Evolutionary conservation across 768 basidiomycete species (phyloP).

Genomic region (Amanita phalloides): DNA sequence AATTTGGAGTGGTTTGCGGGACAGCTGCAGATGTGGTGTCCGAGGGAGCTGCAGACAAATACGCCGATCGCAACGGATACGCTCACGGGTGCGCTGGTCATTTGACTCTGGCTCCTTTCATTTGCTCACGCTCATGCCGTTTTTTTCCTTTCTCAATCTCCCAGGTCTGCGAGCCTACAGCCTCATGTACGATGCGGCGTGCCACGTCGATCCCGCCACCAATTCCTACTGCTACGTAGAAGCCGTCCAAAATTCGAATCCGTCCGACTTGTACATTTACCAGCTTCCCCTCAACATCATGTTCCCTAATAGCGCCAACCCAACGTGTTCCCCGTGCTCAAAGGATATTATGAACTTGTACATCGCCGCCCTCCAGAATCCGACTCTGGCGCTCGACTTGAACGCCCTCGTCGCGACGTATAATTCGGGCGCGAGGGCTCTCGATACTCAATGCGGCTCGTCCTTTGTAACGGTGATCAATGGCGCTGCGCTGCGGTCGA

Average conservation of each 20-base stretch:
- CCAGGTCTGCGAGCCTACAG: constrained; percentile 53
- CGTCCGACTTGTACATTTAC: constrained; percentile 68
- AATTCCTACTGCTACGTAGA: constrained; percentile 68
- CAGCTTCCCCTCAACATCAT: constrained; percentile 47
- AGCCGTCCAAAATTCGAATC: constrained; percentile 43
- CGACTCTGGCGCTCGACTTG: constrained; percentile 10
- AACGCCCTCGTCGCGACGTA: constrained; percentile 5
- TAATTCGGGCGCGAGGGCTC: neutral
- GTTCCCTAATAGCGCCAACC: constrained; percentile 37
- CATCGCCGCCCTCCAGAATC: constrained; percentile 27
- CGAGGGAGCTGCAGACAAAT: constrained; percentile 37
- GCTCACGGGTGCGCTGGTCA: constrained; percentile 35
- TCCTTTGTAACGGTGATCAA: neutral
- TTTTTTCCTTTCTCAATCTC: neutral
- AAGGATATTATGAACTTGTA: constrained; percentile 48
- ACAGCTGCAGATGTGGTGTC: constrained; percentile 38
- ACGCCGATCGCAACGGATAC: constrained; percentile 45
- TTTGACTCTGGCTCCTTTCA: neutral
- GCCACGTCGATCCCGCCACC: constrained; percentile 43
- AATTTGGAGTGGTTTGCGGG: constrained; percentile 61
- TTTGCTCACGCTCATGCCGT: neutral
- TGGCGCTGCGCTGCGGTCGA: neutral
- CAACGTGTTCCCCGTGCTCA: constrained; percentile 57
- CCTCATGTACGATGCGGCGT: constrained; percentile 52
- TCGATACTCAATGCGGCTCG: neutral